phyloP scores from a whole-genome alignment of 768 basidiomycete genomes.

The Crepidotus variabilis region DNA sequence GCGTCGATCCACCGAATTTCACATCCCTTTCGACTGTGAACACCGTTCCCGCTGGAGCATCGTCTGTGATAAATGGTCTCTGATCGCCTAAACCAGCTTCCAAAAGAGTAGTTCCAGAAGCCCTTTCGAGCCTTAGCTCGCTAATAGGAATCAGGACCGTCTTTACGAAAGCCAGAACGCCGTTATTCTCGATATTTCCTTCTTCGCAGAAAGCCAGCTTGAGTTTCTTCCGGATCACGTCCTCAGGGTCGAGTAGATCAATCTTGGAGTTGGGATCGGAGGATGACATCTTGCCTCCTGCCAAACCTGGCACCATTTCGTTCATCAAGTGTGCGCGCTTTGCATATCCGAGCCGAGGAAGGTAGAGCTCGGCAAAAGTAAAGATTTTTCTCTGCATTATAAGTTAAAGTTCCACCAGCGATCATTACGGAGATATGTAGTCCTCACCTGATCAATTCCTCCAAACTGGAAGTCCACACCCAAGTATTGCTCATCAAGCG shows the following conservation, averaged over 20 bases:
- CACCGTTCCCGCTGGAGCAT: constrained; percentile 77
- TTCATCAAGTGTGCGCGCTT: constrained; percentile 99
- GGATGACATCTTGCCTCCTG: constrained; percentile 96
- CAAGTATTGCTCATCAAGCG: constrained; percentile 96
- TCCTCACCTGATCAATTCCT: constrained; percentile 87
- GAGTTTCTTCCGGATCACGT: constrained; percentile 83
- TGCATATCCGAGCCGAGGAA: constrained; percentile 87
- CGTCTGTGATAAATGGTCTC: constrained; percentile 59
- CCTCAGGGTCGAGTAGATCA: constrained; percentile 90
- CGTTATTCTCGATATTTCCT: constrained; percentile 85
- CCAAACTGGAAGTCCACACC: constrained; percentile 97
- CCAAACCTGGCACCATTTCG: constrained; percentile 91
- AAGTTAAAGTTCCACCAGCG: not conserved
- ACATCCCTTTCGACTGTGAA: constrained; percentile 77
- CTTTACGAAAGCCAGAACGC: constrained; percentile 78
- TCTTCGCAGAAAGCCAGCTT: constrained; percentile 93
- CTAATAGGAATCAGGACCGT: constrained; percentile 89
- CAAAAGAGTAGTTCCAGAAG: constrained; percentile 45
- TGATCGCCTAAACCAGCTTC: constrained; percentile 48
- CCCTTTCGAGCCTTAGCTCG: constrained; percentile 63
- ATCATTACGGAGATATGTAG: not conserved
- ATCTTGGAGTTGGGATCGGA: constrained; percentile 98
- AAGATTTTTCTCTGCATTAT: constrained; percentile 86
- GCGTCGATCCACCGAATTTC: constrained; percentile 77
- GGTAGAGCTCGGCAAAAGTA: constrained; percentile 94